phyloP scores from a whole-genome alignment of 2,329 filamentous ascomycete genomes.

The Fusarium sp. region DNA sequence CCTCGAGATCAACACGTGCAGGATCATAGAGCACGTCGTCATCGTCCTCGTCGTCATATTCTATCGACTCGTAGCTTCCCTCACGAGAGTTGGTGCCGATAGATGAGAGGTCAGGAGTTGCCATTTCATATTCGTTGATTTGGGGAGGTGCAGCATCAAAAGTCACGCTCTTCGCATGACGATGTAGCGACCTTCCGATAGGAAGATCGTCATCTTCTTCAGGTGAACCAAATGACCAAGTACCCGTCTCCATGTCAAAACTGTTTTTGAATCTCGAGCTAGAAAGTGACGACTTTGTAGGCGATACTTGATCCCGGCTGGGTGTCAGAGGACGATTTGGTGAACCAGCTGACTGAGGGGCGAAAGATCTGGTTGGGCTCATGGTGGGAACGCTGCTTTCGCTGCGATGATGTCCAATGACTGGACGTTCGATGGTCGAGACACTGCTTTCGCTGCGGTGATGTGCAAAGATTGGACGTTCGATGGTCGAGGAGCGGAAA shows the following conservation, averaged over 20 bases:
- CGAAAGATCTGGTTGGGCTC: slow-evolving; percentile 66
- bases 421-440: slow-evolving; percentile 60
- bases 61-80: slow-evolving; percentile 90
- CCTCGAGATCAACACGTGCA: slow-evolving; percentile 62
- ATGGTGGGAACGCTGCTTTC: slow-evolving; percentile 71
- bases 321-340: slow-evolving; percentile 62
- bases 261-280: slow-evolving; percentile 75
- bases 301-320: slow-evolving; percentile 81
- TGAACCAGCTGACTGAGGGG: slow-evolving; percentile 54
- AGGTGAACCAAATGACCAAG: slow-evolving; percentile 77
- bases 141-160: slow-evolving; percentile 95
- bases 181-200: slow-evolving; percentile 78
- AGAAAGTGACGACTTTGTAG: slow-evolving; percentile 91
- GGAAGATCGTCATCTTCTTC: slow-evolving; percentile 72
- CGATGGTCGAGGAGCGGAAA: slow-evolving; percentile 65
- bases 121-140: slow-evolving; percentile 98
- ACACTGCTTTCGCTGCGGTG: slow-evolving; percentile 68
- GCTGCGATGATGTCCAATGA: slow-evolving; percentile 63
- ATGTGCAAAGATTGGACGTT: slow-evolving; percentile 61
- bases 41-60: slow-evolving; percentile 80
- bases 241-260: slow-evolving; percentile 78
- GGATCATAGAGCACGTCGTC: slow-evolving; percentile 73
- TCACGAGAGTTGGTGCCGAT: slow-evolving; percentile 91
- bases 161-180: slow-evolving; percentile 96
- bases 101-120: slow-evolving; percentile 95